Base-by-base conservation (phyloP, 768 basidiomycete genomes). In the Candolleomyces eurysporus region DNA sequence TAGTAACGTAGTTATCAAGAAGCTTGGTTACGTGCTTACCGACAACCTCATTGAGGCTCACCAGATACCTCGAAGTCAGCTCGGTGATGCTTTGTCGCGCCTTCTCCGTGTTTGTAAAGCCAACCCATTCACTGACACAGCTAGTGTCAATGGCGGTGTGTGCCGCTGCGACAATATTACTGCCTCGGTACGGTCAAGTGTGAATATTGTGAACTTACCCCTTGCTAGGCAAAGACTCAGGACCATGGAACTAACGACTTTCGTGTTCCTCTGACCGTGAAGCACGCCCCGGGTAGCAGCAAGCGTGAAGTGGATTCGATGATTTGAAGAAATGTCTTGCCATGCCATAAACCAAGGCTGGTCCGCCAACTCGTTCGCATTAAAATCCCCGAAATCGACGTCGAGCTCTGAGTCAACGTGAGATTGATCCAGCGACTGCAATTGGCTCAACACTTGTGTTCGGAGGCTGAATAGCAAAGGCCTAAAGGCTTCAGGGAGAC, bases 281-380 rank as follows among this genome's bases (percentile, higher is more conserved):
- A 49, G 14, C 8, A 48, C 36, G 6, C 45, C 57, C 1, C 46
- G 55, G 30, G 36, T 42, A 14, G 40, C 43, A 11, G 55, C 55
- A 17, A 57, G n/a, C 9, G 21, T 57, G 55, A 57, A 57, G 36
- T 46, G 55, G 8, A 57, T 21, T 9, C 55, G 36, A 17, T 58
- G 48, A 7, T 11, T 42, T 2, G 58, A 51, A 10, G 26, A 10
- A n/a, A 50, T 43, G 21, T 49, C 49, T 30, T 49, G 48, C 14
- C 22, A 26, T 17, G 48, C 13, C 49, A 50, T 49, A 21, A 52
- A n/a, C 58, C 58, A 59, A n/a, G 58, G 58, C 3, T 36, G 48
- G 19, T 59, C 48, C 3, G 17, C 31, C 11, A 59, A 11, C 39
- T 59, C 58, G 9, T 26, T 51, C 9, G 58, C 7, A 17, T 49